A percentile compares a stretch with the other conserved stretches of the same genome.
Conservation (phyloP, 192 early-diverging fungal species). For the Umbelopsis vinacea region DNA sequence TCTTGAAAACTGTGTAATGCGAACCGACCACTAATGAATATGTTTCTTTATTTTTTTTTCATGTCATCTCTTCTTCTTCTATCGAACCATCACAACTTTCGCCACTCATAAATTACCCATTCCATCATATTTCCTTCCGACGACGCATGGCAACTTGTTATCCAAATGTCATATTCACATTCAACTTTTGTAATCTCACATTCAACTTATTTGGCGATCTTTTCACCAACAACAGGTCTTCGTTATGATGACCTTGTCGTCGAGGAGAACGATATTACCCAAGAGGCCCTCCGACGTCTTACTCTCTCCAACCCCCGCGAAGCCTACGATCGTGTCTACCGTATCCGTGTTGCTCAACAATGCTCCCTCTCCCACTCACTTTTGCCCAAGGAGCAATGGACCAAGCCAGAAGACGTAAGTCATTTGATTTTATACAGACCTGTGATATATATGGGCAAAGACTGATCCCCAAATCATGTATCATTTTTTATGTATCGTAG, state of each 20-base stretch:
- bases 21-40: background rate
- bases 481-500: constrained; percentile 43
- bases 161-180: background rate
- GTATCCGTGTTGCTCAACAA: constrained; percentile 80
- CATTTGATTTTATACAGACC: background rate
- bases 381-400: constrained; percentile 73
- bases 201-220: background rate
- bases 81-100: background rate
- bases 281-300: constrained; percentile 84
- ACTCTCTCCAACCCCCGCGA: constrained; percentile 57
- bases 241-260: constrained; percentile 89
- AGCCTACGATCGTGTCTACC: constrained; percentile 74
- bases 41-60: background rate
- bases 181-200: background rate
- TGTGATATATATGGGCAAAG: no score
- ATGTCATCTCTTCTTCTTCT: background rate
- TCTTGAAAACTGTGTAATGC: background rate
- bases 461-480: background rate
- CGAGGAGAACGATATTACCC: constrained; percentile 81
- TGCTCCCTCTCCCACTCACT: constrained; percentile 71
- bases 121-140: background rate
- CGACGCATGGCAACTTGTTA: background rate
- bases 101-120: no score
- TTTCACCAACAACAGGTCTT: constrained; percentile 59
- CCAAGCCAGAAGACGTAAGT: constrained; percentile 74